Base-by-base conservation (phyloP, 768 basidiomycete species). In the Gyrodon lividus region DNA sequence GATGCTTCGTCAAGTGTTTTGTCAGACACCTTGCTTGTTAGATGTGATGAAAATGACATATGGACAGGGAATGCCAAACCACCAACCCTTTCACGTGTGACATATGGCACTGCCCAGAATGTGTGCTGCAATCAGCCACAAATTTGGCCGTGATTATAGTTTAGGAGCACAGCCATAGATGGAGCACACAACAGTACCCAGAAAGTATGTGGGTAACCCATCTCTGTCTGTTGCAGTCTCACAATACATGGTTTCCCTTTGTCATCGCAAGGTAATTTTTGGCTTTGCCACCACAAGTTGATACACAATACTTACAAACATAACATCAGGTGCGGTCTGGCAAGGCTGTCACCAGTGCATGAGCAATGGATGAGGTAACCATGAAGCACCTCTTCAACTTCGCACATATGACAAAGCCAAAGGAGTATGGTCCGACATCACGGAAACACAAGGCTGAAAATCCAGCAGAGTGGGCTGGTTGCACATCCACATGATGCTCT, bases 91-190 rank as follows among this genome's bases (percentile, higher is more conserved):
- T 9, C 52, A 8, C 43, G 57, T 3, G 52, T 26, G 5, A 59
- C 62, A 9, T 73, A 67, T 47, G 49, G 55, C 5, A 66, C 71
- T 59, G 72, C 70, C 0, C 72, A 73, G 50, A 73, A 70, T 74
- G 64, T 43, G 66, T 1, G 70, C 71, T 2, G 55, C 65, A 3
- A 60, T 65, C 24, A 70, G 67, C 0, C 64, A 70, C 50, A 56
- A 55, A 3, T 72, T 70, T 43, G 61, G 65, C 6, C 60, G 60
- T 19, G 40, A 63, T 10, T 50, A 55, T 41, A 56, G 60, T 0
- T 47, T 68, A 0, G 68, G 70, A 16, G 57, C 55, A 3, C 43
- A 60, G 10, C 54, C 63, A 3, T 73, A 72, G 72, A 57, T 66
- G 22, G 48, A 55, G 31, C 57, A 59, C 44, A 47, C 50, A 20